A percentile compares a stretch with the other conserved stretches of the same genome.
Conservation (phyloP, 148 eudicot genomes). For the Pouteria glomerata region DNA sequence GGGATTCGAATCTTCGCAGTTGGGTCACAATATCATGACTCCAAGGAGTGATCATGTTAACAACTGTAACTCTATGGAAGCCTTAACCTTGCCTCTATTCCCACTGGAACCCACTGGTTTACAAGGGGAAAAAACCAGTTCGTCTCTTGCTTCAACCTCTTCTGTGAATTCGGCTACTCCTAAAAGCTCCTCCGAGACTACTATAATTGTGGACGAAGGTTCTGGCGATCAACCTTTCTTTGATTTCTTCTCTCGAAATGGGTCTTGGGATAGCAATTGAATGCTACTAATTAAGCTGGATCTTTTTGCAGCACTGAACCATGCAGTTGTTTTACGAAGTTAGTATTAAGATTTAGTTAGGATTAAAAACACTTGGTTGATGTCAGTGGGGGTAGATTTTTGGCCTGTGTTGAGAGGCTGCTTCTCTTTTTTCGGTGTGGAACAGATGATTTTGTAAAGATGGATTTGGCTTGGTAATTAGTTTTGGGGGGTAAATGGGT, state of each 20-base stretch:
- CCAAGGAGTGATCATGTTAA: neutral
- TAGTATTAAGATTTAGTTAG: no score
- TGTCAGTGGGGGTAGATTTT: neutral
- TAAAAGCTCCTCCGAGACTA: constrained; percentile 14
- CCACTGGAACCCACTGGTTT: constrained; percentile 77
- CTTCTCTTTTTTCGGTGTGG: neutral
- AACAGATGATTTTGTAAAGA: neutral
- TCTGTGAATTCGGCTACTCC: constrained; percentile 12
- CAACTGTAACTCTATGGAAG: neutral
- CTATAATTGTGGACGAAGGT: neutral
- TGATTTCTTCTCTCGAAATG: constrained; percentile 38
- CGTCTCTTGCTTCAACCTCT: constrained; percentile 4
- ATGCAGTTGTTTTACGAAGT: neutral
- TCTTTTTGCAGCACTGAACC: constrained; percentile 7
- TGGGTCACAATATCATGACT: neutral
- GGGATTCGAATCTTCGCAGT: neutral
- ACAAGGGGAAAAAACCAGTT: constrained; percentile 18
- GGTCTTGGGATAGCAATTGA: constrained; percentile 18
- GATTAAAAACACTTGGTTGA: neutral
- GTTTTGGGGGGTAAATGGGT: no score
- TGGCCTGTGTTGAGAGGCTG: neutral
- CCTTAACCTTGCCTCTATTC: constrained; percentile 54
- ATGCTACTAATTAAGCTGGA: constrained; percentile 1
- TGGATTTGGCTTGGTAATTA: constrained; percentile 2
- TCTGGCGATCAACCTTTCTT: constrained; percentile 9